Conservation (phyloP, 148 eudicot genomes). For the Arbutus unedo region DNA sequence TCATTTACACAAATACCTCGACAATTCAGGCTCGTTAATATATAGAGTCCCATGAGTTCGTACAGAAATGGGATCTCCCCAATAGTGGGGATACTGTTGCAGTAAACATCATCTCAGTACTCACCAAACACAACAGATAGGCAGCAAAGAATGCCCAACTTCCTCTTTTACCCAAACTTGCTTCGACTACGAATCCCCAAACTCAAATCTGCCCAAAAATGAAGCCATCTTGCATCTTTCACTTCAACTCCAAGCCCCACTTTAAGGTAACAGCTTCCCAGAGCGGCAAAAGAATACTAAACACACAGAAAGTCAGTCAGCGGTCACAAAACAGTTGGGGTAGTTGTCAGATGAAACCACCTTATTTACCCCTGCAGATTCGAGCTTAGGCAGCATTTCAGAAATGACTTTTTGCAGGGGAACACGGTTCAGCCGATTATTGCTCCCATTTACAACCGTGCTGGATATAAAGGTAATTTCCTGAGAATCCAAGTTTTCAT, state of each 20-base stretch:
- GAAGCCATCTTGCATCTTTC: conserved; percentile 4
- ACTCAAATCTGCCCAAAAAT: conserved; percentile 12
- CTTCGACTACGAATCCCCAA: neutral
- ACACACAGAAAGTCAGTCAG: neutral
- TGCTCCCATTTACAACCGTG: conserved; percentile 34
- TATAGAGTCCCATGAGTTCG: neutral
- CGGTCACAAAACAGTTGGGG: neutral
- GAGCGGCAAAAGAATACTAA: neutral
- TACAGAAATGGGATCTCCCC: too few relatives aligned
- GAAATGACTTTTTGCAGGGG: conserved; percentile 49
- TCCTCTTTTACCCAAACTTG: neutral
- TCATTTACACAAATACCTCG: too few relatives aligned
- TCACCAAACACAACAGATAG: neutral
- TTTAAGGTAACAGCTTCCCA: neutral
- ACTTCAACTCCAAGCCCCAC: too few relatives aligned
- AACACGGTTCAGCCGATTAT: conserved; percentile 28
- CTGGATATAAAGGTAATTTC: conserved; percentile 59
- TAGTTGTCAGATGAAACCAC: conserved; percentile 26
- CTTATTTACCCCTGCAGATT: conserved; percentile 31
- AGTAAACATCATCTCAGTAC: neutral
- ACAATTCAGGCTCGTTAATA: too few relatives aligned
- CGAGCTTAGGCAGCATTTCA: conserved; percentile 64
- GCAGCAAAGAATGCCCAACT: neutral
- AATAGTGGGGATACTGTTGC: neutral
- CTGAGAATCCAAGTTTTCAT: conserved; percentile 30